phyloP scores from a whole-genome alignment of 345 rosid species.

The Conringia planisiliqua region DNA sequence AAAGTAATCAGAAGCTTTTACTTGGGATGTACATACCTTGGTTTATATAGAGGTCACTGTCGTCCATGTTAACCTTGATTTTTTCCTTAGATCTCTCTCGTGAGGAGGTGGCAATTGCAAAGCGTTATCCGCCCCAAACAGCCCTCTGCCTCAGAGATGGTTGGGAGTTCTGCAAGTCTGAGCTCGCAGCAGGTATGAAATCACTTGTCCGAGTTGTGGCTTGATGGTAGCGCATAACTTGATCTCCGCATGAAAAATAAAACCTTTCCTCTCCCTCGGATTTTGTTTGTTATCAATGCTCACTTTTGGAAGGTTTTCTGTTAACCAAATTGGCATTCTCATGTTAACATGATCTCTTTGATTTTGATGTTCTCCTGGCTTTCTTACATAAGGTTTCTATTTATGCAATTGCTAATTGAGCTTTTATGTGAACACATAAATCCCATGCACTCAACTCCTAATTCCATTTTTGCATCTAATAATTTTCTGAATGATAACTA shows the following conservation, averaged over 20 bases:
- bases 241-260: neutral
- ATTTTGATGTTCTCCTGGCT: neutral
- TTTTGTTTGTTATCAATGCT: conserved; percentile 1
- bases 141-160: conserved; percentile 93
- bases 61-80: conserved; percentile 7
- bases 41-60: conserved; percentile 2
- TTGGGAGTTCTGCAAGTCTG: conserved; percentile 92
- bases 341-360: neutral
- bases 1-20: neutral
- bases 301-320: neutral
- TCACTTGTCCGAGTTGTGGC: conserved; percentile 17
- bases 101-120: conserved; percentile 76
- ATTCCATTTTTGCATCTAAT: neutral
- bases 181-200: conserved; percentile 71
- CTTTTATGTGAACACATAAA: neutral
- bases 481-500: neutral
- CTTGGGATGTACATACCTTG: neutral
- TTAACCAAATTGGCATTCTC: neutral
- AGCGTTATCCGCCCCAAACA: conserved; percentile 80
- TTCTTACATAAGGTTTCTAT: neutral
- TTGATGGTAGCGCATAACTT: conserved; percentile 14
- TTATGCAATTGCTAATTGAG: conserved; percentile 5
- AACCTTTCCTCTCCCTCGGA: neutral
- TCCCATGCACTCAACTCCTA: neutral
- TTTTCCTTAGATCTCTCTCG: conserved; percentile 72